A percentile compares a stretch with the other conserved stretches of the same genome.
Evolutionary conservation across 306 rosid species (phyloP).

Genomic region (Malus sylvestris): DNA sequence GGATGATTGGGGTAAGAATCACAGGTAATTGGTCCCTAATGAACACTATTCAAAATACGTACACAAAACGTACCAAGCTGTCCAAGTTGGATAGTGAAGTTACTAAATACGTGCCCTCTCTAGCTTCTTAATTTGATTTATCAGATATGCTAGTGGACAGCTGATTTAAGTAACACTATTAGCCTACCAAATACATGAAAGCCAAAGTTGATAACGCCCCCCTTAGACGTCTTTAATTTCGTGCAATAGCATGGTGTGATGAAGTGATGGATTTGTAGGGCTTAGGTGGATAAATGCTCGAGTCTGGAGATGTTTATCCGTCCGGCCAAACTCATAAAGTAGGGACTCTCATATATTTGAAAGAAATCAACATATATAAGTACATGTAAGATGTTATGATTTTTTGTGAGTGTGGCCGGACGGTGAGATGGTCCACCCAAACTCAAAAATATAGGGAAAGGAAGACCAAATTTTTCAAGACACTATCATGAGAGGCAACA

Average conservation of each 20-base stretch:
- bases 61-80: neutral
- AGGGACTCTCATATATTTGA: neutral
- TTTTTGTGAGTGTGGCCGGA: too few relatives aligned
- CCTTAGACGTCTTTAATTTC: neutral
- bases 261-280: neutral
- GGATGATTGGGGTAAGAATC: neutral
- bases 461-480: neutral
- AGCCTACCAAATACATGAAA: neutral
- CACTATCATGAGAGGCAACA: neutral
- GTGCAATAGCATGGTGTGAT: neutral
- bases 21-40: neutral
- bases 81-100: neutral
- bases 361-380: too few relatives aligned
- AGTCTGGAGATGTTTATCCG: neutral
- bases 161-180: neutral
- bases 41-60: neutral
- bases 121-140: neutral
- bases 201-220: neutral
- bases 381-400: too few relatives aligned
- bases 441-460: too few relatives aligned
- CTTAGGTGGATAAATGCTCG: too few relatives aligned
- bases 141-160: neutral
- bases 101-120: neutral
- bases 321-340: neutral
- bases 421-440: neutral